phyloP scores from a whole-genome alignment of 2,329 filamentous ascomycete species.

The Cladosporium colombiae region DNA sequence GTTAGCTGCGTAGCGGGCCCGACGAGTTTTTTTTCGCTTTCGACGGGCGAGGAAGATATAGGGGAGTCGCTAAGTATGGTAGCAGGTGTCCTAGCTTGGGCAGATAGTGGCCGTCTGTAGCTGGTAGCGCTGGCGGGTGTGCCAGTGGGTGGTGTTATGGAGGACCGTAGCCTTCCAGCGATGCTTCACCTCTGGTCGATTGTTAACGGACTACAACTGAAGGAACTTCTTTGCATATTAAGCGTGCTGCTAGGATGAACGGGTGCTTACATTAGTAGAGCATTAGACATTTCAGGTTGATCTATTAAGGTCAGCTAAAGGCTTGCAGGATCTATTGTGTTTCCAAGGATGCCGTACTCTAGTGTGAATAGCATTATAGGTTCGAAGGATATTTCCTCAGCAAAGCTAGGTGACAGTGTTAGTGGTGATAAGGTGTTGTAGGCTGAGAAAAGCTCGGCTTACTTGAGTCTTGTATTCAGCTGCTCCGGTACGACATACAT shows the following conservation, averaged over 20 bases:
- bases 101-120: neutral
- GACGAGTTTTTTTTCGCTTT: neutral
- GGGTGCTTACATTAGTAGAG: neutral
- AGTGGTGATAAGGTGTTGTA: neutral
- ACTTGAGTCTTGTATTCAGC: neutral
- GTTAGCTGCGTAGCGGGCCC: slow-evolving; percentile 17
- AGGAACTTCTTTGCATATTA: neutral
- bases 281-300: neutral
- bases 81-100: neutral
- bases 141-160: neutral
- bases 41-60: neutral
- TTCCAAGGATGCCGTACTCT: neutral
- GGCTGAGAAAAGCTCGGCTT: neutral
- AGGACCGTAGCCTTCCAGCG: neutral
- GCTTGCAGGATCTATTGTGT: neutral
- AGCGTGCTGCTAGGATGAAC: neutral
- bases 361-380: neutral
- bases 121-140: neutral
- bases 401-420: neutral
- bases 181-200: neutral
- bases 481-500: neutral
- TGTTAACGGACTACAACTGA: neutral
- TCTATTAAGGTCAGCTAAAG: neutral
- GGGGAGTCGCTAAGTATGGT: neutral
- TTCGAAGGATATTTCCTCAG: neutral